phyloP scores from a whole-genome alignment of 1,284 basidiomycete species.

The Mrakiaceae sp. region DNA sequence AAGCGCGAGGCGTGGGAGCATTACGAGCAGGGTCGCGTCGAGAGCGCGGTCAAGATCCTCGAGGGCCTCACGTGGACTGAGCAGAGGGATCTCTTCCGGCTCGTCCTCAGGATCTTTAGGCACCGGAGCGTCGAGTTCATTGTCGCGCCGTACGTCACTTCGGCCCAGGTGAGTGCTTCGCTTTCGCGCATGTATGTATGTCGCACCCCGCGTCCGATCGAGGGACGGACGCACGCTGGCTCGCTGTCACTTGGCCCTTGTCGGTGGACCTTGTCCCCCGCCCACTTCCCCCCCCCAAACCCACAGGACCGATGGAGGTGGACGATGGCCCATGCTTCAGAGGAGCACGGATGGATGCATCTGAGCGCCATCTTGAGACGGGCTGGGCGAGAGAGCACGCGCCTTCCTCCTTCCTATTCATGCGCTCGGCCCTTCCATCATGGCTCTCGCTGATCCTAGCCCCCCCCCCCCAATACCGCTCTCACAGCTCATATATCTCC shows the following conservation, averaged over 20 bases:
- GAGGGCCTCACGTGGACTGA: conserved; percentile 48
- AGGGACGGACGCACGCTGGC: no score
- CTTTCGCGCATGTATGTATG: no score
- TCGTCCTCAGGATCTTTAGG: conserved; percentile 83
- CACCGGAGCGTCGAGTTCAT: conserved; percentile 94
- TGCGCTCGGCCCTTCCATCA: no score
- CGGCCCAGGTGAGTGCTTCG: conserved; percentile 64
- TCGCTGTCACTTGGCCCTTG: neutral
- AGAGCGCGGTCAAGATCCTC: conserved; percentile 70
- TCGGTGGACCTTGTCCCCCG: neutral
- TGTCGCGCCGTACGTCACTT: conserved; percentile 86
- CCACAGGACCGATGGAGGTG: no score
- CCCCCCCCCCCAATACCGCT: neutral
- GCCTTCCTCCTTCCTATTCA: no score
- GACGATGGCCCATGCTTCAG: no score
- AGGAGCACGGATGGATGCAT: no score
- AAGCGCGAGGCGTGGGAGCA: conserved; percentile 69
- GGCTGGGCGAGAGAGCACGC: no score
- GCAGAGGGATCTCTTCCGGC: conserved; percentile 84
- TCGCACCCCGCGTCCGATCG: neutral
- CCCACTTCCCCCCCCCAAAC: neutral
- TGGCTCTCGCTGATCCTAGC: no score
- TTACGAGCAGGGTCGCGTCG: conserved; percentile 80
- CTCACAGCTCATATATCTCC: conserved; percentile 74
- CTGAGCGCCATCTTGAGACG: no score